Base-by-base conservation (phyloP, 1,284 basidiomycete species). In the Moesziomyces antarcticus region DNA sequence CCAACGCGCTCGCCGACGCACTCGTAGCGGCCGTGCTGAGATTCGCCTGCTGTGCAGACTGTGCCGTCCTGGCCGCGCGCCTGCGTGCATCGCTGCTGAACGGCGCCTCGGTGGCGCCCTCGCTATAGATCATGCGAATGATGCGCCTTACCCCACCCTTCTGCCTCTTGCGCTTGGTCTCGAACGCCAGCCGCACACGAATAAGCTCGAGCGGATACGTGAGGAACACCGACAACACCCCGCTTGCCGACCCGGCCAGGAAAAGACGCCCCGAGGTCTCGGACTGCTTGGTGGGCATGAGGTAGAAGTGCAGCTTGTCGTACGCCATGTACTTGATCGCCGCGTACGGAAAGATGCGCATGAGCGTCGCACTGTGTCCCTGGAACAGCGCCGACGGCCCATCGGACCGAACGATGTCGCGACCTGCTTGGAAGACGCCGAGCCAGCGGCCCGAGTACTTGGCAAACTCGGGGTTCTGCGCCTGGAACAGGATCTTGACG, bases 401-500 rank as follows among this genome's bases (percentile, higher is more conserved):
- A 50, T 87, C 87, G 20, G 91, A 82, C 5, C 84, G 85, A 81
- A 93, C 93, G 74, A 99, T 97, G 66, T 90, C 88, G 30, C 86
- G 86, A n/a, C 89, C 91, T 21, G 97, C 97, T 58, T 89, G 87
- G 77, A 92, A 90, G 18, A 94, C 90, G 35, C 97, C 94, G 69
- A 89, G 89, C 91, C 92, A 95, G 21, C 90, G 88, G 47, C 93
- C 93, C 92, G 73, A 60, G 86, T 96, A 99, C 85, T 95, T 92
- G 82, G 89, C 89, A 82, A 93, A 99, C 70, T 98, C 95, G 2
- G 93, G 92, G 84, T 97, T 97, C 10, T 93, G 93, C 0, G 97
- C 94, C 85, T 99, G 97, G 84, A 99, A 98, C 55, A 99, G 89
- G 78, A 99, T 99, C 87, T 99, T 99, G 81, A 99, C 95, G 78